These are phyloP conservation scores for Ceratobasidium sp. DNA, from an alignment of 1,284 basidiomycete genomes.

Conservation along the genomic window DNA sequence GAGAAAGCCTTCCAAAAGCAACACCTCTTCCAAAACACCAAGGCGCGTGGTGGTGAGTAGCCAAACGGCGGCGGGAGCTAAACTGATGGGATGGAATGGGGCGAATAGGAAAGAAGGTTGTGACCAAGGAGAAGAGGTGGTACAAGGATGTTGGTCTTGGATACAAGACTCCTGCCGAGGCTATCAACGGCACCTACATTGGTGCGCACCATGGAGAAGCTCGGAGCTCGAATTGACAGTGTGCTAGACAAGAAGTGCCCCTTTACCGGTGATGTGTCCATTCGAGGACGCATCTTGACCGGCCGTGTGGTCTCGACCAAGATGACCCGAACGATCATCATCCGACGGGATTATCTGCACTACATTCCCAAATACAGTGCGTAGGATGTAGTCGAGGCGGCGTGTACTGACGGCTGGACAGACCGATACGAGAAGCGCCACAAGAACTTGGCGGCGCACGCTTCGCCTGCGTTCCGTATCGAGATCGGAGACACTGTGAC, in stretches of 20 bases:
- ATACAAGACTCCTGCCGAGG: conserved; percentile 96
- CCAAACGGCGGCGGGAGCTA: conserved; percentile 14
- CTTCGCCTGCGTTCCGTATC: conserved; percentile 98
- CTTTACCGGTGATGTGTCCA: conserved; percentile 94
- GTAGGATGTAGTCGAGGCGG: conserved; percentile 42
- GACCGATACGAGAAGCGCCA: conserved; percentile 97
- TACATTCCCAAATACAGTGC: conserved; percentile 98
- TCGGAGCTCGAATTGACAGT: not conserved
- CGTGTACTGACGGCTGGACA: conserved; percentile 46
- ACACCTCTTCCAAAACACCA: conserved; percentile 97
- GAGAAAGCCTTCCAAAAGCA: conserved; percentile 98
- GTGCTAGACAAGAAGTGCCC: conserved; percentile 97
- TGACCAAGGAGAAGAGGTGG: conserved; percentile 97
- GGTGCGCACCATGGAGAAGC: conserved; percentile 59
- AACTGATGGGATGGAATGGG: not conserved
- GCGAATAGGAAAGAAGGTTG: conserved; percentile 84
- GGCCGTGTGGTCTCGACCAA: conserved; percentile 98
- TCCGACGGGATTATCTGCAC: conserved; percentile 98
- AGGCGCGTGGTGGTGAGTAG: conserved; percentile 79
- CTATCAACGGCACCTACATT: conserved; percentile 96
- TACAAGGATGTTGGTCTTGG: conserved; percentile 98
- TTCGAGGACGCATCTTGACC: conserved; percentile 98
- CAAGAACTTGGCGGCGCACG: conserved; percentile 97
- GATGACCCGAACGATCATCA: conserved; percentile 99
- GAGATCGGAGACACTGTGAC: conserved; percentile 93